Conservation (phyloP, 306 rosid species). For the Quercus mongolica region DNA sequence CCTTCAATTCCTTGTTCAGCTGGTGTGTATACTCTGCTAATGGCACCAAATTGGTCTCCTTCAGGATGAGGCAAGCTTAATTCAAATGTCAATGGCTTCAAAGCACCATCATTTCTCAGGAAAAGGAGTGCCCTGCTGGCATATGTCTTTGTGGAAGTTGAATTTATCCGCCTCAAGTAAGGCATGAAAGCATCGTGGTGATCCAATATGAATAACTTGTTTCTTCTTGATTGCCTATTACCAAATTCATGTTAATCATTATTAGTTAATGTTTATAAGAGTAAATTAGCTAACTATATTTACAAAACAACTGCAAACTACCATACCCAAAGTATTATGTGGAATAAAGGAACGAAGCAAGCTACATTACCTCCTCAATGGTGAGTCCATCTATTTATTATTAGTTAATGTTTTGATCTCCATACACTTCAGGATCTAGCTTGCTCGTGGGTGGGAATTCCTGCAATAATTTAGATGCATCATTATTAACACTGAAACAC, state of each 20-base stretch:
- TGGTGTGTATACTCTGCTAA: conserved; percentile 54
- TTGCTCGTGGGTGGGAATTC: conserved; percentile 74
- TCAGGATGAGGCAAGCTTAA: conserved; percentile 65
- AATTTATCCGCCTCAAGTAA: conserved; percentile 56
- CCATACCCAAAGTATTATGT: not conserved
- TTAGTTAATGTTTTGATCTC: conserved; percentile 73
- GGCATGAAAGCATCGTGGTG: conserved; percentile 79
- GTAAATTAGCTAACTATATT: not conserved
- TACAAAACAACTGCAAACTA: not conserved
- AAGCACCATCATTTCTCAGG: conserved; percentile 61
- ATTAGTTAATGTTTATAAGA: not conserved
- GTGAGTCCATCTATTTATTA: conserved; percentile 65
- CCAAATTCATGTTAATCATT: conserved; percentile 6
- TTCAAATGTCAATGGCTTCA: conserved; percentile 77
- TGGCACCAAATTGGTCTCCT: conserved; percentile 53
- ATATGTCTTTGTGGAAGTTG: conserved; percentile 55
- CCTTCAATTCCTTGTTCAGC: conserved; percentile 48
- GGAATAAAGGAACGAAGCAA: not conserved
- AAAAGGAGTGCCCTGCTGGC: conserved; percentile 71
- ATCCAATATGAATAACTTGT: conserved; percentile 59
- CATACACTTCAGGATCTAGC: conserved; percentile 48
- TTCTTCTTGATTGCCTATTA: conserved; percentile 54
- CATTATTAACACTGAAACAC: not conserved
- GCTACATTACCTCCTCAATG: conserved; percentile 50
- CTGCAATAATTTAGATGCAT: conserved; percentile 36